Evolutionary conservation across 1,284 basidiomycete species (phyloP), one percentile per base, ranked within the genome.

Genomic region (Caloboletus firmus): DNA sequence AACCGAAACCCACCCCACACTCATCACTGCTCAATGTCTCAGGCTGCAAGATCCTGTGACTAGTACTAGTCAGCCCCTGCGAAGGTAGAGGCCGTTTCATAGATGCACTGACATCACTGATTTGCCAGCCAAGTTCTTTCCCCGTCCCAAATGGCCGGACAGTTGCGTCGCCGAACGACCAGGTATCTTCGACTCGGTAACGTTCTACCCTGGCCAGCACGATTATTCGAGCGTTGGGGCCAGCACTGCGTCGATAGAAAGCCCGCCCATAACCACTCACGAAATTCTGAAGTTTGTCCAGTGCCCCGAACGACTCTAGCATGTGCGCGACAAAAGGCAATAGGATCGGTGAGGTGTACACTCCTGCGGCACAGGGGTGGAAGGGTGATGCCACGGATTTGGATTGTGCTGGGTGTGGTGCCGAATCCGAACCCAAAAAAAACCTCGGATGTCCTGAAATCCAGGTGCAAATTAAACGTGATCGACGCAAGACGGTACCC

Each of bases 351-450:
- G 90, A 92, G 0, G 95, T 97, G 72, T 97, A 98, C 54, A 98
- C 85, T 0, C 95, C 95, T 3, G 95, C 95, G 0, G 95, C 94
- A 71, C 95, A 98, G 7, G 85, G 78, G 36, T 84, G 80, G n/a
- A 74, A 72, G 4, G 91, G 87, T 3, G 85, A 79, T 54, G 87
- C 84, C 8, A 82, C 86, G 15, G 91, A 83, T 74, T 99, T 99
- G 55, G 79, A 79, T n/a, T 79, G 72, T 11, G 86, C 79, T 2
- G 91, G 88, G 72, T 99, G 97, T 26, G 97, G 97, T 1, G 97
- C 97, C 31, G 92, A 95, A 74, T 99, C 97, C 18, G 94, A 97
- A 17, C 97, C 97, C 44, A 99, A 80, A 84, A 99, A 99, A 76
- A 99, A 99, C 54, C 93, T 88, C 2, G 93, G 89, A 72, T 98